Conservation (phyloP, 2,329 filamentous ascomycete genomes). For the Aphanocladium album region DNA sequence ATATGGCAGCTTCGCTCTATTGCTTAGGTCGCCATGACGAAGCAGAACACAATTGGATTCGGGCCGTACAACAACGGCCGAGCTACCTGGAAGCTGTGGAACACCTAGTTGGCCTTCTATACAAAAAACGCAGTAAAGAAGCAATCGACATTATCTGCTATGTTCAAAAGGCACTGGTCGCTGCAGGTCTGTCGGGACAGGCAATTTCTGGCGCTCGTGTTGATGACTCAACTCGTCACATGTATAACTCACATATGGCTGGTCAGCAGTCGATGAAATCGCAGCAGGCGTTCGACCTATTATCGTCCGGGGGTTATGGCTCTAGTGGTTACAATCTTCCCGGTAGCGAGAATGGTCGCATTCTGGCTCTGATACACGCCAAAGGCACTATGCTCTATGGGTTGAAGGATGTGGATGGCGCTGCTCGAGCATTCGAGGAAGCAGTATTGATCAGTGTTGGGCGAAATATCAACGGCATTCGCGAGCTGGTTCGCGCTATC, state of each 20-base stretch:
- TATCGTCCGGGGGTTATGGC: slow-evolving; percentile 30
- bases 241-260: neutral
- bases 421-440: slow-evolving; percentile 89
- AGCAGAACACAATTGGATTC: slow-evolving; percentile 79
- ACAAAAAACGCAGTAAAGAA: slow-evolving; percentile 75
- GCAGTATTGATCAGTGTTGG: slow-evolving; percentile 86
- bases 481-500: slow-evolving; percentile 73
- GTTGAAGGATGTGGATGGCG: slow-evolving; percentile 72
- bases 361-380: slow-evolving; percentile 89
- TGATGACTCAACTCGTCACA: neutral
- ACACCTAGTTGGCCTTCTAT: slow-evolving; percentile 84
- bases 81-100: slow-evolving; percentile 93
- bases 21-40: slow-evolving; percentile 78
- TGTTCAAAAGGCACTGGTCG: slow-evolving; percentile 62
- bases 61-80: slow-evolving; percentile 76
- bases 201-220: neutral
- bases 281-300: neutral
- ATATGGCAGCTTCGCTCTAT: slow-evolving; percentile 83
- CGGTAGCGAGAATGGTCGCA: slow-evolving; percentile 82
- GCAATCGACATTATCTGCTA: slow-evolving; percentile 83
- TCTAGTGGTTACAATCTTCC: slow-evolving; percentile 82
- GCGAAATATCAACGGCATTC: slow-evolving; percentile 63
- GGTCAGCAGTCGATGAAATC: slow-evolving; percentile 39
- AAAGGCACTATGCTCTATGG: slow-evolving; percentile 99
- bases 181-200: slow-evolving; percentile 4